Percentiles rank a stretch among this genome's conserved stretches.
Conservation (phyloP, 192 early-diverging fungal genomes). For the Jimgerdemannia flammicorona region DNA sequence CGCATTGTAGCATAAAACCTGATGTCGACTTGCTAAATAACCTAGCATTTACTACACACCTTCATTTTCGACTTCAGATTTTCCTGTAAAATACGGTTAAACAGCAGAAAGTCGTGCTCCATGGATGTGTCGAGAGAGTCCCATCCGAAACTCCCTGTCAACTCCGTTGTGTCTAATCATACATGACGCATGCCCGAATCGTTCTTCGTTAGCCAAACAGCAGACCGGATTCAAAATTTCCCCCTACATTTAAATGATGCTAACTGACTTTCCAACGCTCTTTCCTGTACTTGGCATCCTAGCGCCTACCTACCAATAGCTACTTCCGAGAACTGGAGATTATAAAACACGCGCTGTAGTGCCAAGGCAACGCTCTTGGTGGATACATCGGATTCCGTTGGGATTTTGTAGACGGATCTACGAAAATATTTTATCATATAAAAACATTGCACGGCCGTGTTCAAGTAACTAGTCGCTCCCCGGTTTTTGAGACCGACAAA, state of each 20-base stretch:
- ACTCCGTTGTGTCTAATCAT: too few relatives aligned
- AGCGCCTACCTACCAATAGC: too few relatives aligned
- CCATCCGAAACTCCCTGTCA: constrained; percentile 83
- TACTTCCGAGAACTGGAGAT: too few relatives aligned
- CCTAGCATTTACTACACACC: too few relatives aligned
- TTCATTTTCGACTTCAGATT: constrained; percentile 63
- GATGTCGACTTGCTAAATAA: constrained; percentile 69
- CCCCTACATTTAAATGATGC: too few relatives aligned
- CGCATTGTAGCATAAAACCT: constrained; percentile 13
- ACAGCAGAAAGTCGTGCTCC: constrained; percentile 99
- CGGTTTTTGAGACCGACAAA: constrained; percentile 95
- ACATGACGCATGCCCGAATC: too few relatives aligned
- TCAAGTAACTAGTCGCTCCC: constrained; percentile 99
- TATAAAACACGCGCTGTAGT: too few relatives aligned
- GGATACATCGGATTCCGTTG: constrained; percentile 86
- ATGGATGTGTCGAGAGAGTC: constrained; percentile 90
- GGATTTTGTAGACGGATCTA: constrained; percentile 86
- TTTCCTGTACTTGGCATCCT: too few relatives aligned
- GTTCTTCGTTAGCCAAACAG: too few relatives aligned
- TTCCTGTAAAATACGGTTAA: constrained; percentile 95
- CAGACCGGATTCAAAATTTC: too few relatives aligned
- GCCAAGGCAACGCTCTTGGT: constrained; percentile 4
- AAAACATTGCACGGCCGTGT: constrained; percentile 88
- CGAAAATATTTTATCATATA: too few relatives aligned
- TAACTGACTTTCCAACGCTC: too few relatives aligned